Conservation (phyloP, 179 eudicot genomes). For the Silene vulgaris region DNA sequence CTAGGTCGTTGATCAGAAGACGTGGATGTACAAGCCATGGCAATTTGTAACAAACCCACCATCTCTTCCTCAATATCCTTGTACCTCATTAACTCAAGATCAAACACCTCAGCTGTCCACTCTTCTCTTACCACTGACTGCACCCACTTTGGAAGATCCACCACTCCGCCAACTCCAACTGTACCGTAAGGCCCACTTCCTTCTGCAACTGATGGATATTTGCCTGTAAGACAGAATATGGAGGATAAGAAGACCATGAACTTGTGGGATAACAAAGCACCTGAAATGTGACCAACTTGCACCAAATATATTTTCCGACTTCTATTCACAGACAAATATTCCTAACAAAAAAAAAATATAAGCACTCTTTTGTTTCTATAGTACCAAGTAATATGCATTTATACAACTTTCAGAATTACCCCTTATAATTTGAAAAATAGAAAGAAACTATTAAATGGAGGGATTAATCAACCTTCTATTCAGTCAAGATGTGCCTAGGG, state of each 20-base stretch:
- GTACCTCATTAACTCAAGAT: constrained; percentile 89
- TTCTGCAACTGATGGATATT: constrained; percentile 62
- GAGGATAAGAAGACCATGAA: background rate
- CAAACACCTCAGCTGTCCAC: constrained; percentile 97
- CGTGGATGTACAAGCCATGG: constrained; percentile 63
- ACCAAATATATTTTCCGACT: too few species aligned
- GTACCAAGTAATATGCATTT: too few species aligned
- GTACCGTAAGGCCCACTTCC: constrained; percentile 45
- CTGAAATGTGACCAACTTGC: background rate
- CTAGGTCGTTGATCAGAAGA: constrained; percentile 68
- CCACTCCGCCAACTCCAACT: constrained; percentile 47
- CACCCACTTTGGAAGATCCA: constrained; percentile 87
- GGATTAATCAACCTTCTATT: too few species aligned
- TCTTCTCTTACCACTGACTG: constrained; percentile 90
- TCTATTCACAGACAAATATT: too few species aligned
- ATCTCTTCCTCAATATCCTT: constrained; percentile 89
- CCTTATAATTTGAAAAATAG: too few species aligned
- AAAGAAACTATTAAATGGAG: too few species aligned
- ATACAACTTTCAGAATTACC: too few species aligned
- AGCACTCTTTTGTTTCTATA: too few species aligned
- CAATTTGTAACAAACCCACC: constrained; percentile 85
- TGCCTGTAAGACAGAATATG: constrained; percentile 35
- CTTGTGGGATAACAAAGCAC: too few species aligned
- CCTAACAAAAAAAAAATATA: too few species aligned
- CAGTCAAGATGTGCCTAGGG: too few species aligned